Evolutionary conservation across 176 grass and related monocot genomes (phyloP).

Genomic region (Aechmea fasciata): DNA sequence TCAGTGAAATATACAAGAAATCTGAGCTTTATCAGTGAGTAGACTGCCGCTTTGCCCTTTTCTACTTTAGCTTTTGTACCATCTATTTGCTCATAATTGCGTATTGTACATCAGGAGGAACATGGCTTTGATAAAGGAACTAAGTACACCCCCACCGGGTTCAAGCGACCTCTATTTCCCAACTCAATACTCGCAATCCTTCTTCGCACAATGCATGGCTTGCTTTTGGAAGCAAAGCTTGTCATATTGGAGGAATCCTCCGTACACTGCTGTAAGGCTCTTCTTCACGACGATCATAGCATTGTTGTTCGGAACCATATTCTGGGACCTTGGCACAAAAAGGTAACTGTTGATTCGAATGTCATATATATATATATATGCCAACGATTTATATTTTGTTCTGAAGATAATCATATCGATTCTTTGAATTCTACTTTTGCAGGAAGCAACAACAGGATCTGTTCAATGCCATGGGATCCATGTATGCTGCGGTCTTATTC

Average conservation of each 20-base stretch:
- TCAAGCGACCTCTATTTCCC: slow-evolving; percentile 68
- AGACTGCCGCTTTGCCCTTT: not conserved
- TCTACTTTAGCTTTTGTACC: not conserved
- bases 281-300: slow-evolving; percentile 54
- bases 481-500: slow-evolving; percentile 65
- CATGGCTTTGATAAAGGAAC: slow-evolving; percentile 53
- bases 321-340: slow-evolving; percentile 78
- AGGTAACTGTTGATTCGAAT: slow-evolving; percentile 25
- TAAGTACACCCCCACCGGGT: slow-evolving; percentile 32
- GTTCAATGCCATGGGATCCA: slow-evolving; percentile 81
- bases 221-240: slow-evolving; percentile 77
- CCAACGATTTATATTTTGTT: not conserved
- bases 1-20: slow-evolving; percentile 62
- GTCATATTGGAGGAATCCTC: slow-evolving; percentile 90
- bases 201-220: slow-evolving; percentile 54
- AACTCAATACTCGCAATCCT: slow-evolving; percentile 48
- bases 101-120: slow-evolving; percentile 49
- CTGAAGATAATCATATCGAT: not conserved
- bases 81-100: slow-evolving; percentile 3
- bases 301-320: slow-evolving; percentile 67
- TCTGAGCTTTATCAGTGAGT: slow-evolving; percentile 75
- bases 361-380: not conserved
- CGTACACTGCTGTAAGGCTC: slow-evolving; percentile 67
- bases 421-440: slow-evolving; percentile 1
- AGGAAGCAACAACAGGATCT: slow-evolving; percentile 46